Evolutionary conservation across 257 asterid genomes (phyloP), one percentile per base, ranked within the genome.

Genomic region (Knoxia roxburghii): DNA sequence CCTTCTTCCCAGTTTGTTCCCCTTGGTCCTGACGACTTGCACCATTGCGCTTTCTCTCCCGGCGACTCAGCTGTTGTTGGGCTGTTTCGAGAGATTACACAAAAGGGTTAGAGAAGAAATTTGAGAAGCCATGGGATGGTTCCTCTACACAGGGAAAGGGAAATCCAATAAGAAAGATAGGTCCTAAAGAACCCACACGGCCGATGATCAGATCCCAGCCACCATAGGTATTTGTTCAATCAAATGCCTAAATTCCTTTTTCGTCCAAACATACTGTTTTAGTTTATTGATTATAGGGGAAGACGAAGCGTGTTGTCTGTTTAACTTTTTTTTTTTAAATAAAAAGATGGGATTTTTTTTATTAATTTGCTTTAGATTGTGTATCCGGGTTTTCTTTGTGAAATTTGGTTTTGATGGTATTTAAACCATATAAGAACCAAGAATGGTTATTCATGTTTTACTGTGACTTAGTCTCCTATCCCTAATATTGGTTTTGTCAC

Each of bases 151-250:
- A 61, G 95, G 93, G n/a, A n/a, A n/a, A n/a, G n/a, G n/a, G 69
- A 86, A 87, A 82, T 81, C 89, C n/a, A 81, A 79, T 83, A 90
- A 81, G 82, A 83, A 82, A 65, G 53, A 72, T 4, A 84, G 78
- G 72, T 68, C 77, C 72, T 81, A 70, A 30, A 77, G 62, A 58
- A 75, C 54, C 72, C 80, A 72, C 58, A 78, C 78, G 69, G 23
- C 82, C 58, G 83, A 80, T 73, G 86, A 86, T 82, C 91, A 82
- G 96, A 88, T 88, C 96, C 80, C 87, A 58, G 75, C 95, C 73
- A 71, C 83, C 29, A 66, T 65, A 67, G 94, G 90, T 89, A 73
- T 59, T 72, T 56, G 17, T 57, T 53, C 60, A 12, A 2, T 48
- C 45, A 64, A 65, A 63, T 39, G 33, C 13, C 32, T 45, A n/a